Conservation (phyloP, 1,284 basidiomycete genomes). For the Ceratobasidium sp. region DNA sequence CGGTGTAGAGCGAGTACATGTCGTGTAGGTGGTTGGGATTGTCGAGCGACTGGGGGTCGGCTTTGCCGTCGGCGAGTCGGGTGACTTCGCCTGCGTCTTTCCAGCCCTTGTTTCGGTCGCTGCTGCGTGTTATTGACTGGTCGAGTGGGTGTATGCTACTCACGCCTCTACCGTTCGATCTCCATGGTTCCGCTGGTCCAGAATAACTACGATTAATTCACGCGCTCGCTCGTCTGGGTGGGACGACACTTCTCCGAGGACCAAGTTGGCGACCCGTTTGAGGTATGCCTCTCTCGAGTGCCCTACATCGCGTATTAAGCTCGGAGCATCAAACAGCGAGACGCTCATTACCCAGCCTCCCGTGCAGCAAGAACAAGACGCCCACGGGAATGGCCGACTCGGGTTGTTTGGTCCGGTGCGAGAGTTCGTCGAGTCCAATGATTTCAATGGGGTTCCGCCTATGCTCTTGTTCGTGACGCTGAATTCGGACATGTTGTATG, state of each 20-base stretch:
- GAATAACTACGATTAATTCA: conserved; percentile 10
- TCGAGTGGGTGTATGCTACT: neutral
- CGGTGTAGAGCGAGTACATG: conserved; percentile 50
- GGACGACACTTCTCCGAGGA: neutral
- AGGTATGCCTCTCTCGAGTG: conserved; percentile 12
- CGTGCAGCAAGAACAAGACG: conserved; percentile 29
- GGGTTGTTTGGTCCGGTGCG: neutral
- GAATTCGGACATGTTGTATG: neutral
- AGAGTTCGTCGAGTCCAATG: conserved; percentile 10
- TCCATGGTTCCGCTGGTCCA: conserved; percentile 54
- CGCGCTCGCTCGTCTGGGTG: conserved; percentile 14
- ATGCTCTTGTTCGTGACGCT: conserved; percentile 13
- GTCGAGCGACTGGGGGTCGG: conserved; percentile 12
- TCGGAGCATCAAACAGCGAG: neutral
- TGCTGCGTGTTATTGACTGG: neutral
- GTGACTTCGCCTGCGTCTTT: conserved; percentile 42
- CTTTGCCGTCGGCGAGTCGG: conserved; percentile 47
- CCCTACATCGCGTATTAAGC: neutral
- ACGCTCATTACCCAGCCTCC: neutral
- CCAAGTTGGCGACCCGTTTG: neutral
- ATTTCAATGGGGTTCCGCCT: conserved; percentile 21
- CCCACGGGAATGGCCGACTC: conserved; percentile 17
- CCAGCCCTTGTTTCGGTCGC: conserved; percentile 48
- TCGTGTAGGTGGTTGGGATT: conserved; percentile 44
- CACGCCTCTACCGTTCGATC: conserved; percentile 45